Evolutionary conservation across 495 filamentous ascomycete genomes (phyloP).

Genomic region (Xylaria telfairii): DNA sequence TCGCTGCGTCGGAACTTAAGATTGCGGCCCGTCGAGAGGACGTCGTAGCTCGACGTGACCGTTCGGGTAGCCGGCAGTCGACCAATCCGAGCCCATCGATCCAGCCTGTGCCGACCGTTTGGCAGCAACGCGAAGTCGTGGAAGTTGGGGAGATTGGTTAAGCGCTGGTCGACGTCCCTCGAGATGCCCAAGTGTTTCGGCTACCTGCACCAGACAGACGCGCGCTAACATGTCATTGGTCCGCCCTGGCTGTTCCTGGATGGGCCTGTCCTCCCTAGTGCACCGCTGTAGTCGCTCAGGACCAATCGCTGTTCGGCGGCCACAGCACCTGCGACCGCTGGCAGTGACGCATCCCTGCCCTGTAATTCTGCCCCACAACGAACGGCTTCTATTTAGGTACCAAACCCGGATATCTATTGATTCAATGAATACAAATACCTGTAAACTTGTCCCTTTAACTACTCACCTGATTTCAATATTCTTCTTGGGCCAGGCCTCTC

Average conservation of each 20-base stretch:
- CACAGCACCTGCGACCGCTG: slow-evolving; percentile 33
- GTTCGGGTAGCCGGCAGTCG: slow-evolving; percentile 27
- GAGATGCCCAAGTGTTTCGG: slow-evolving; percentile 30
- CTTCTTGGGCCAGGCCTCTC: too few species aligned
- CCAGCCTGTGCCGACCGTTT: neutral
- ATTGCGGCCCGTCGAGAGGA: slow-evolving; percentile 35
- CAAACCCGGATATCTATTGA: neutral
- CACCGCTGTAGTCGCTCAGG: slow-evolving; percentile 21
- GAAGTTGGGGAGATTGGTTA: slow-evolving; percentile 26
- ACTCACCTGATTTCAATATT: too few species aligned
- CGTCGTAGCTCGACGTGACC: slow-evolving; percentile 30
- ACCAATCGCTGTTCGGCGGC: slow-evolving; percentile 33
- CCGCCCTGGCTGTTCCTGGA: too few species aligned
- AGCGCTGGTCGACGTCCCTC: slow-evolving; percentile 33
- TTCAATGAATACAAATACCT: too few species aligned
- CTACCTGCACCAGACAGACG: slow-evolving; percentile 29
- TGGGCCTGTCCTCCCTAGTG: slow-evolving; percentile 23
- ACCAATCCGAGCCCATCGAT: slow-evolving; percentile 20
- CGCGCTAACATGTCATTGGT: slow-evolving; percentile 39
- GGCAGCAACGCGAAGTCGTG: neutral
- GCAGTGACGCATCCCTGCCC: neutral
- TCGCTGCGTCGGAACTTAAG: slow-evolving; percentile 32
- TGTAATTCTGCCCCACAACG: neutral
- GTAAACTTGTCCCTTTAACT: too few species aligned
- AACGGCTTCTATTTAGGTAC: neutral